A percentile compares a stretch with the other conserved stretches of the same genome.
These are phyloP conservation scores for Coemansia sp. DNA, from an alignment of 192 early-diverging fungal species.

Conservation along the genomic window DNA sequence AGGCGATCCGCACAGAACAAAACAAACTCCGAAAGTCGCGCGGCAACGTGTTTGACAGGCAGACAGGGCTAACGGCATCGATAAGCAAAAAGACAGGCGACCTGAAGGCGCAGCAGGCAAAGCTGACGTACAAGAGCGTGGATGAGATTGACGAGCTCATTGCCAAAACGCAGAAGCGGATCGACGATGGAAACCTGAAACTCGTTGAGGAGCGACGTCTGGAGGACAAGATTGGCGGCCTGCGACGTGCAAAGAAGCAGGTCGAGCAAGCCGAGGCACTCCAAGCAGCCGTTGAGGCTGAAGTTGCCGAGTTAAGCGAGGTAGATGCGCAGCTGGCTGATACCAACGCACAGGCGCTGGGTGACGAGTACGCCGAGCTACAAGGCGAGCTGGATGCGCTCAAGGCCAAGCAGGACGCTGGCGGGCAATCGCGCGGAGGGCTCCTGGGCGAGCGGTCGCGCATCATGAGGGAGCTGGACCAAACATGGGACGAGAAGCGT, in stretches of 20 bases:
- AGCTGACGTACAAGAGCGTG: conserved; percentile 74
- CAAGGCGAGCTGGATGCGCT: conserved; percentile 70
- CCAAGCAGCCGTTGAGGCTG: conserved; percentile 71
- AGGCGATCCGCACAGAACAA: conserved; percentile 71
- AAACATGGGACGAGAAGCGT: conserved; percentile 65
- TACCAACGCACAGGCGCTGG: conserved; percentile 61
- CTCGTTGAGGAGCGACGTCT: conserved; percentile 84
- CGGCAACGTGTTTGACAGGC: conserved; percentile 68
- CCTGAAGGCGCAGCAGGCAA: conserved; percentile 70
- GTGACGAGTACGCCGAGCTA: conserved; percentile 66
- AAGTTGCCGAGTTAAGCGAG: conserved; percentile 64
- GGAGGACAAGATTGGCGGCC: conserved; percentile 29
- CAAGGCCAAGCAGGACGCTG: conserved; percentile 60
- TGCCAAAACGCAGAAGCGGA: conserved; percentile 68
- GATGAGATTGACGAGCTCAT: conserved; percentile 80
- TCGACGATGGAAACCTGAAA: conserved; percentile 72
- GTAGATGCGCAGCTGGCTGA: conserved; percentile 59
- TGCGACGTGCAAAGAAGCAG: conserved; percentile 53
- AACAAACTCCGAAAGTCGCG: conserved; percentile 66
- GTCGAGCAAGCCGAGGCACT: conserved; percentile 79
- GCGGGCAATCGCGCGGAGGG: conserved; percentile 63
- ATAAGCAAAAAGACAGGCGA: conserved; percentile 82
- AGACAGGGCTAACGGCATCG: conserved; percentile 68
- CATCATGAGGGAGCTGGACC: conserved; percentile 70
- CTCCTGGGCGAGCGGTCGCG: conserved; percentile 71